These are phyloP conservation scores for Apophysomyces variabilis DNA, from an alignment of 371 early-diverging fungal genomes.

Conservation along the genomic window DNA sequence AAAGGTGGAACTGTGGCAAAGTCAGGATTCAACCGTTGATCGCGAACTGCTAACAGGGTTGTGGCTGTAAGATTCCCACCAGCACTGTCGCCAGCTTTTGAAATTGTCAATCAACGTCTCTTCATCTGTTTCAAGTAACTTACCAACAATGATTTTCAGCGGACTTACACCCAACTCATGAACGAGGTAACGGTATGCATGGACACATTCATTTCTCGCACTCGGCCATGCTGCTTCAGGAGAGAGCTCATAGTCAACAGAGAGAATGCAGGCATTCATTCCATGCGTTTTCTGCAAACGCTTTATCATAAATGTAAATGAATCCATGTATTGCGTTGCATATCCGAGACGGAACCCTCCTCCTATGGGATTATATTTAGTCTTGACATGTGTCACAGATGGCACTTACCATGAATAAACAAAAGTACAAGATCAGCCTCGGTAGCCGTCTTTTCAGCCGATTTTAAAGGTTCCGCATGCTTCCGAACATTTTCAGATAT, in stretches of 20 bases:
- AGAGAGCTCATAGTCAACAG: conserved; percentile 28
- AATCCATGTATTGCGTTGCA: conserved; percentile 23
- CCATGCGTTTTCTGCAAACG: conserved; percentile 16
- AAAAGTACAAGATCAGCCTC: conserved; percentile 24
- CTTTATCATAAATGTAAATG: conserved; percentile 18
- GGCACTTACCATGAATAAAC: conserved; percentile 28
- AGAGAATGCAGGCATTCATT: conserved; percentile 19
- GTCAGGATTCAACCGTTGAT: not conserved
- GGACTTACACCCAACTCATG: conserved; percentile 30
- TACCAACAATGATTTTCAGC: conserved; percentile 35
- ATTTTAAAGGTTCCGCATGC: conserved; percentile 4
- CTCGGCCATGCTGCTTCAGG: conserved; percentile 35
- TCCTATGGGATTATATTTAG: conserved; percentile 14
- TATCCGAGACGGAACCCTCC: conserved; percentile 31
- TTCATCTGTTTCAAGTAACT: not conserved
- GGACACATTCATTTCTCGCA: conserved; percentile 31
- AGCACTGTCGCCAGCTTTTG: conserved; percentile 16
- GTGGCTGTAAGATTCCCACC: conserved; percentile 14
- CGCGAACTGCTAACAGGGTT: not conserved
- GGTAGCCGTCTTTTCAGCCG: conserved; percentile 13
- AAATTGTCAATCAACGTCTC: not conserved
- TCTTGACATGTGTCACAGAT: not conserved
- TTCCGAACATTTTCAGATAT: conserved; percentile 14
- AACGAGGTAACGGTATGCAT: conserved; percentile 37
- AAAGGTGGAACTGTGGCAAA: not conserved